Conservation (phyloP, 306 rosid genomes). For the Purshia tridentata region DNA sequence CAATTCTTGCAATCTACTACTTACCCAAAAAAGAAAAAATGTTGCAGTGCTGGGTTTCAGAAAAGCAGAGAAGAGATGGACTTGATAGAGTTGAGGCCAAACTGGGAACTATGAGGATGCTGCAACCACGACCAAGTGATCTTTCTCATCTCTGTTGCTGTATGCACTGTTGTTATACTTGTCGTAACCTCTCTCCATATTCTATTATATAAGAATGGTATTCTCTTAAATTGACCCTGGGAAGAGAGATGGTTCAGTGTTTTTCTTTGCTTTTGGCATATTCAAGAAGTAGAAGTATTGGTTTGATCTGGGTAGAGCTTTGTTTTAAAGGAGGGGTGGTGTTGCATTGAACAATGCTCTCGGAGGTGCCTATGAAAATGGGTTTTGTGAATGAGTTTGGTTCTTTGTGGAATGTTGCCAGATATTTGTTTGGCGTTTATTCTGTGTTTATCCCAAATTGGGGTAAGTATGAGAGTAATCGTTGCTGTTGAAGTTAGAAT, state of each 20-base stretch:
- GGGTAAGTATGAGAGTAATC: too few relatives aligned
- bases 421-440: too few relatives aligned
- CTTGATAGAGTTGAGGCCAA: slow-evolving; percentile 33
- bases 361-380: too few relatives aligned
- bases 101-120: slow-evolving; percentile 61
- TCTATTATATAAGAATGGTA: background rate
- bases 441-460: too few relatives aligned
- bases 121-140: slow-evolving; percentile 60
- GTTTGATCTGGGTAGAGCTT: slow-evolving; percentile 19
- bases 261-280: background rate
- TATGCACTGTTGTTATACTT: slow-evolving; percentile 53
- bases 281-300: background rate
- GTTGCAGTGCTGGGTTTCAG: background rate
- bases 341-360: too few relatives aligned
- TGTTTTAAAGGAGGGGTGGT: background rate
- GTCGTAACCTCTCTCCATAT: slow-evolving; percentile 38
- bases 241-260: background rate
- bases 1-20: background rate
- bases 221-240: slow-evolving; percentile 2
- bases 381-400: too few relatives aligned
- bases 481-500: too few relatives aligned
- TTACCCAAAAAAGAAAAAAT: background rate
- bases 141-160: slow-evolving; percentile 45
- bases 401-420: too few relatives aligned
- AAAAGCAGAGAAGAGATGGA: slow-evolving; percentile 15